phyloP scores from a whole-genome alignment of 2,329 filamentous ascomycete genomes.

The Colletotrichum tabaci region DNA sequence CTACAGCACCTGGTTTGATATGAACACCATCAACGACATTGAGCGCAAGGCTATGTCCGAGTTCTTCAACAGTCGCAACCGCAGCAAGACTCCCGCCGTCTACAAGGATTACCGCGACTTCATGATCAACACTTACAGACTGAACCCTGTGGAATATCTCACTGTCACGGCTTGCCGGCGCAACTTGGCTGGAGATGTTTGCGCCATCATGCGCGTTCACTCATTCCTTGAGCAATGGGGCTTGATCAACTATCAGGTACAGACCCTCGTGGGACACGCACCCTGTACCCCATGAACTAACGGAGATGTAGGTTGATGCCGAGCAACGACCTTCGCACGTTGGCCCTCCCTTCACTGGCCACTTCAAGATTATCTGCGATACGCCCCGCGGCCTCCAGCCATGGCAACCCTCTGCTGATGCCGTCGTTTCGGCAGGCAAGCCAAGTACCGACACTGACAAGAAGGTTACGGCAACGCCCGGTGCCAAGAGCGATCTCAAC shows the following conservation, averaged over 20 bases:
- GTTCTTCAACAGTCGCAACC: slow-evolving; percentile 98
- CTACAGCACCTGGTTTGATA: slow-evolving; percentile 99
- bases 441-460: slow-evolving; percentile 78
- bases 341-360: slow-evolving; percentile 95
- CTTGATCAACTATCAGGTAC: slow-evolving; percentile 98
- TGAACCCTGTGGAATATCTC: slow-evolving; percentile 96
- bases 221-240: slow-evolving; percentile 99
- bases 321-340: slow-evolving; percentile 96
- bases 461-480: slow-evolving; percentile 76
- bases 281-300: slow-evolving; percentile 10
- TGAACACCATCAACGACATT: slow-evolving; percentile 91
- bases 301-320: slow-evolving; percentile 82
- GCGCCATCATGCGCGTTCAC: slow-evolving; percentile 98
- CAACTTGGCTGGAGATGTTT: slow-evolving; percentile 96
- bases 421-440: slow-evolving; percentile 74
- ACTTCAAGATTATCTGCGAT: slow-evolving; percentile 96
- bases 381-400: slow-evolving; percentile 95
- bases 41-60: slow-evolving; percentile 96
- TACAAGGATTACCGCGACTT: slow-evolving; percentile 99
- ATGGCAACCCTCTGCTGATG: slow-evolving; percentile 90
- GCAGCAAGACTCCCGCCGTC: slow-evolving; percentile 96
- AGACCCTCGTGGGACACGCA: slow-evolving; percentile 2
- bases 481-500: slow-evolving; percentile 85
- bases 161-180: slow-evolving; percentile 96
- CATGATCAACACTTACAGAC: slow-evolving; percentile 99